These are phyloP conservation scores for Odontarrhena argentea DNA, from an alignment of 345 rosid species.

Conservation along the genomic window DNA sequence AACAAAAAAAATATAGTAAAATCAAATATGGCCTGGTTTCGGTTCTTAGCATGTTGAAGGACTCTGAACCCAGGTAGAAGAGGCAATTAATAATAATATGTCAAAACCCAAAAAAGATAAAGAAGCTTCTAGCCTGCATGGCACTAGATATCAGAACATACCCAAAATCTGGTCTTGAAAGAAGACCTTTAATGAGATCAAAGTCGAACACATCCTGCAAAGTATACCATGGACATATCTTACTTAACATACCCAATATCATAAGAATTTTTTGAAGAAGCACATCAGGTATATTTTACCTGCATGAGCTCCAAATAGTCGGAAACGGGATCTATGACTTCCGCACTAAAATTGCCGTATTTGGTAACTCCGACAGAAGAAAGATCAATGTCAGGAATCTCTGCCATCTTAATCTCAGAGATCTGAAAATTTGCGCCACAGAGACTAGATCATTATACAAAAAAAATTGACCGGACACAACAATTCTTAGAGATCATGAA, in stretches of 20 bases:
- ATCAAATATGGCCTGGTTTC: conserved; percentile 11
- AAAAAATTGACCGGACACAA: neutral
- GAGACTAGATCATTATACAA: conserved; percentile 22
- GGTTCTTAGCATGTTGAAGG: conserved; percentile 27
- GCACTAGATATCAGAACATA: conserved; percentile 38
- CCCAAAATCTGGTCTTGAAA: conserved; percentile 77
- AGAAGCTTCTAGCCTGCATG: conserved; percentile 9
- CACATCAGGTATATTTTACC: conserved; percentile 44
- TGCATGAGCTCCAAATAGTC: conserved; percentile 93
- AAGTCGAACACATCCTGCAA: conserved; percentile 91
- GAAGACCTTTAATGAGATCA: conserved; percentile 72
- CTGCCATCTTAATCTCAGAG: conserved; percentile 81
- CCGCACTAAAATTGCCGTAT: conserved; percentile 69
- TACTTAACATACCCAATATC: conserved; percentile 24
- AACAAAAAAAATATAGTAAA: conserved; percentile 14
- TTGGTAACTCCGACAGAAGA: conserved; percentile 67
- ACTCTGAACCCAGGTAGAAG: conserved; percentile 10
- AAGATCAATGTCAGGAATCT: conserved; percentile 81
- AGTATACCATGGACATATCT: conserved; percentile 37
- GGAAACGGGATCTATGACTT: conserved; percentile 88
- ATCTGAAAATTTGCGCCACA: conserved; percentile 53
- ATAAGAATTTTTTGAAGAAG: conserved; percentile 2
- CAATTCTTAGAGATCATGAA: conserved; percentile 10
- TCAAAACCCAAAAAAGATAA: neutral
- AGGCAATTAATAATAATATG: conserved; percentile 9